A percentile compares a stretch with the other conserved stretches of the same genome.
Evolutionary conservation across 208 protist genomes (phyloP).

Genomic region (Acanthamoeba rhysodes): DNA sequence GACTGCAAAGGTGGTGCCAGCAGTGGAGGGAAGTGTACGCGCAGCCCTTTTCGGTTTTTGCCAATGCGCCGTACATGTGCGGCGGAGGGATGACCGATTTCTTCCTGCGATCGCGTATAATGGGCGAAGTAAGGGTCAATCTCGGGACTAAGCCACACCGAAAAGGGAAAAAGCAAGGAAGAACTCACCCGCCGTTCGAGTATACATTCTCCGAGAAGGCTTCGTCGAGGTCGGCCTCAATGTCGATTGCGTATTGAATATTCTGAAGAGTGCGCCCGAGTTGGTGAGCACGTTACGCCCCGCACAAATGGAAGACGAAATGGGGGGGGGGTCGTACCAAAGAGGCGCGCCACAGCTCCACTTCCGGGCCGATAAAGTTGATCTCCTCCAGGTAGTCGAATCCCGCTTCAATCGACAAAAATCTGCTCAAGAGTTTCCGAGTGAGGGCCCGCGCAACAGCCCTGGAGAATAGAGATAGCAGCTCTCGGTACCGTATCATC

Average conservation of each 20-base stretch:
- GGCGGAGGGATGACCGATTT: constrained; percentile 81
- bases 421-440: not conserved
- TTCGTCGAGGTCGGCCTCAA: constrained; percentile 21
- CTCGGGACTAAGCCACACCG: not conserved
- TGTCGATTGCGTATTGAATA: not conserved
- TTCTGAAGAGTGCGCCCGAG: not conserved
- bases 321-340: not conserved
- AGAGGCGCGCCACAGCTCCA: constrained; percentile 28
- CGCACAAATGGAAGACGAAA: not conserved
- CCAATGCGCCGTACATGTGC: constrained; percentile 86
- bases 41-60: constrained; percentile 85
- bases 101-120: not conserved
- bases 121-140: not conserved
- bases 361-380: constrained; percentile 46
- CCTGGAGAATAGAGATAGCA: not conserved
- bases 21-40: not conserved
- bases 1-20: not conserved
- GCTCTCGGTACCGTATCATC: constrained; percentile 26
- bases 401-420: constrained; percentile 51
- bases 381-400: constrained; percentile 69
- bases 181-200: constrained; percentile 13
- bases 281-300: not conserved
- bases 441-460: no score
- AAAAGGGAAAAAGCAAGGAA: no score
- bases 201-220: constrained; percentile 53